Base-by-base conservation (phyloP, 2,329 filamentous ascomycete species). In the Beauveria medogensis region DNA sequence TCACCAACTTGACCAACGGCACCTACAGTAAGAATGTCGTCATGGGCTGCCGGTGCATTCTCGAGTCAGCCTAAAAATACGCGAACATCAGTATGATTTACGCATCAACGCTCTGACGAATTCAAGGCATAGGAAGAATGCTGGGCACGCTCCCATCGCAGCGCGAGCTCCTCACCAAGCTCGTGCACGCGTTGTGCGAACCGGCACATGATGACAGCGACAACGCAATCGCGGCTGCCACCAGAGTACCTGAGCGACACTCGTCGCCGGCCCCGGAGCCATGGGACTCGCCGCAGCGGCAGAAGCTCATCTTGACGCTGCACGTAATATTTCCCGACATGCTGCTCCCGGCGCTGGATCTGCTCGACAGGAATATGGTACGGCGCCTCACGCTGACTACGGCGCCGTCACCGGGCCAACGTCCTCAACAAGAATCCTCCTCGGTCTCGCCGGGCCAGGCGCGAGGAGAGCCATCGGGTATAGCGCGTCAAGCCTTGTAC, bases 321-420 rank as follows among this genome's bases (percentile, higher is more conserved):
- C 92, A 97, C 74, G 89, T 91, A 40, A 77, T 97, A 16, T 95
- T 95, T 69, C 92, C 92, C 0, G 84, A 85, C 64, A 82, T 91
- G 59, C 76, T 97, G 2, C 85, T 97, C 1, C 90, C 91, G 3
- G 91, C 93, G 0, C 80, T 99, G 3, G 92, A 97, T 72, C 80
- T 97, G 0, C 80, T 99, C 1, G 94, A 99, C 72, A 83, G 91
- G 28, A 77, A 81, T 3, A 82, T 94, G 0, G 84, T 96, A 40
- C 85, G 80, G 6, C 80, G 85, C 1, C 72, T 86, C 5, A 60
- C 61, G 30, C 60, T 64, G 28, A 50, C 50, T 10, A 16, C 26
- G 18, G 28, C 18, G 34, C 26, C 52, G n/a, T 16, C 47, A 40
- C 5, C 58, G 20, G 30, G 16, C 40, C 30, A n/a, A 20, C 22